Conservation (phyloP, 768 basidiomycete species). For the Suillus plorans region DNA sequence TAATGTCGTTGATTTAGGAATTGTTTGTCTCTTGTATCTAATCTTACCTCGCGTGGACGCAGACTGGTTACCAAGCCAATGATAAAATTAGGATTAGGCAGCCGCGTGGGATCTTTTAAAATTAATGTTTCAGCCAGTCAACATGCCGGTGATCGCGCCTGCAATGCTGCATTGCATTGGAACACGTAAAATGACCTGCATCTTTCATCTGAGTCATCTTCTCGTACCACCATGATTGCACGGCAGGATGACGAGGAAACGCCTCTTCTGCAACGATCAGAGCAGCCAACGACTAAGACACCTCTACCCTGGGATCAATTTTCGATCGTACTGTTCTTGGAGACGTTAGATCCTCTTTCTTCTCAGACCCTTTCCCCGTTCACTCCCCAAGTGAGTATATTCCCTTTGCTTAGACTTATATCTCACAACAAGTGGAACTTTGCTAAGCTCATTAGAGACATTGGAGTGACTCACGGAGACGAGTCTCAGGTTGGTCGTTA, state of each 20-base stretch:
- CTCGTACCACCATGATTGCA: not conserved
- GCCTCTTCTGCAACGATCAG: slow-evolving; percentile 42
- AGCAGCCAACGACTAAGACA: slow-evolving; percentile 32
- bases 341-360: slow-evolving; percentile 73
- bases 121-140: too few species aligned
- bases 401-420: not conserved
- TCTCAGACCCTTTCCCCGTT: slow-evolving; percentile 75
- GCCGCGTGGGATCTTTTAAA: too few species aligned
- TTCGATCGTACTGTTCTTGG: slow-evolving; percentile 63
- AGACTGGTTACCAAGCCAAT: too few species aligned
- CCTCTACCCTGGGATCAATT: slow-evolving; percentile 72
- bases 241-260: slow-evolving; percentile 53
- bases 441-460: slow-evolving; percentile 26
- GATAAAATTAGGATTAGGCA: too few species aligned
- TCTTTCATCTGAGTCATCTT: too few species aligned
- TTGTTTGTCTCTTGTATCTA: too few species aligned
- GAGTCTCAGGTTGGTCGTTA: slow-evolving; percentile 47
- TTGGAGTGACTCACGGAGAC: slow-evolving; percentile 41
- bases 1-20: too few species aligned
- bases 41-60: too few species aligned
- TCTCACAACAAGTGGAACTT: not conserved
- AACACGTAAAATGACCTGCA: too few species aligned
- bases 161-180: too few species aligned
- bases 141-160: too few species aligned
- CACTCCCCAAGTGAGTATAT: slow-evolving; percentile 49